Evolutionary conservation across 345 rosid genomes (phyloP).

Genomic region (Rhodamnia rubescens): DNA sequence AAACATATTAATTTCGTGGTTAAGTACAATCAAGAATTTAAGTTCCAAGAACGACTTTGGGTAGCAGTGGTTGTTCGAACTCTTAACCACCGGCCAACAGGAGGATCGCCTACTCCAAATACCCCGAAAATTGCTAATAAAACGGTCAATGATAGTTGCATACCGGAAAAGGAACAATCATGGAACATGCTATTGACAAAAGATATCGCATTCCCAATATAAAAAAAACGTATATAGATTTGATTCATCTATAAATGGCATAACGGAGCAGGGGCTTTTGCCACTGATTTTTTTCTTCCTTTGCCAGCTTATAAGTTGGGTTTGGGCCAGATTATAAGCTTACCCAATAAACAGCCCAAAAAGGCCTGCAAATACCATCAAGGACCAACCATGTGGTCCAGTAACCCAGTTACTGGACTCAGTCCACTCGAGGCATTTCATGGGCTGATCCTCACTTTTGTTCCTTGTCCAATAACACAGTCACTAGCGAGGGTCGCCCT

Average conservation of each 20-base stretch:
- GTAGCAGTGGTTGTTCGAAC: accelerated
- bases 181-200: neutral
- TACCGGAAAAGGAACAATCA: neutral
- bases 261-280: neutral
- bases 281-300: neutral
- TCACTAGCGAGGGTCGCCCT: too few relatives aligned
- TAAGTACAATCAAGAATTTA: neutral
- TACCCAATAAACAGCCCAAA: neutral
- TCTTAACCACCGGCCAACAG: too few relatives aligned
- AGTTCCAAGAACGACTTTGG: neutral
- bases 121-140: neutral
- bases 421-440: neutral
- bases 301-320: neutral
- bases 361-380: neutral
- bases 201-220: neutral
- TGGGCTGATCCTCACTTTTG: neutral
- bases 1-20: neutral
- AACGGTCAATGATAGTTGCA: too few relatives aligned
- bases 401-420: neutral
- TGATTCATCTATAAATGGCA: neutral
- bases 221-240: neutral
- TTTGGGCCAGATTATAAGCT: neutral
- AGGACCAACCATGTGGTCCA: neutral
- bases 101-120: neutral
- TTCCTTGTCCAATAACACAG: neutral